Evolutionary conservation across 192 early-diverging fungal species (phyloP).

Genomic region (Coemansia sp.): DNA sequence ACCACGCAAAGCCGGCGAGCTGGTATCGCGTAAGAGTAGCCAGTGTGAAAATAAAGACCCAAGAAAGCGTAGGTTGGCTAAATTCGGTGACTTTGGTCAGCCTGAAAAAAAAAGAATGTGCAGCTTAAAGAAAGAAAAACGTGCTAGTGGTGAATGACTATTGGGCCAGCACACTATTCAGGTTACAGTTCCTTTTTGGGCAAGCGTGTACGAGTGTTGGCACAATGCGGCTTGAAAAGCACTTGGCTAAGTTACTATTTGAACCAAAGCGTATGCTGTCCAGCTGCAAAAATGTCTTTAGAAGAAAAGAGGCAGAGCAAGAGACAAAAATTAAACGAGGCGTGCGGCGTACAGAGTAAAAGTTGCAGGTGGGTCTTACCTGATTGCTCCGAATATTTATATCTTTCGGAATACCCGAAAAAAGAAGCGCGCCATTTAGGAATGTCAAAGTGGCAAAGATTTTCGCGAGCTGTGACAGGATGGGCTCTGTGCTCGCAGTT

Average conservation of each 20-base stretch:
- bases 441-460: not conserved
- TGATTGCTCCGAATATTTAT: not conserved
- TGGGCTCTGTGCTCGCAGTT: no score
- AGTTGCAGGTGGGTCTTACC: not conserved
- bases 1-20: conserved; percentile 45
- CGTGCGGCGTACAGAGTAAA: not conserved
- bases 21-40: conserved; percentile 46
- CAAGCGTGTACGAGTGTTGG: not conserved
- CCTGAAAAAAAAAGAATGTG: not conserved
- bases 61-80: no score
- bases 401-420: conserved; percentile 9
- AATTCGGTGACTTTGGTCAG: no score
- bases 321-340: not conserved
- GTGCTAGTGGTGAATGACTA: not conserved
- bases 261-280: not conserved
- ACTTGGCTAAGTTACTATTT: not conserved
- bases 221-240: not conserved
- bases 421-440: not conserved
- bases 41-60: conserved; percentile 12
- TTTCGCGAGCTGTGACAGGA: no score
- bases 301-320: not conserved
- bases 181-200: not conserved
- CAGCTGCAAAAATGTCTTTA: not conserved
- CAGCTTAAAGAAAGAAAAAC: conserved; percentile 11
- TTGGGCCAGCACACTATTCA: not conserved